Base-by-base conservation (phyloP, 2,329 filamentous ascomycete genomes). In the Colletotrichum melonis region DNA sequence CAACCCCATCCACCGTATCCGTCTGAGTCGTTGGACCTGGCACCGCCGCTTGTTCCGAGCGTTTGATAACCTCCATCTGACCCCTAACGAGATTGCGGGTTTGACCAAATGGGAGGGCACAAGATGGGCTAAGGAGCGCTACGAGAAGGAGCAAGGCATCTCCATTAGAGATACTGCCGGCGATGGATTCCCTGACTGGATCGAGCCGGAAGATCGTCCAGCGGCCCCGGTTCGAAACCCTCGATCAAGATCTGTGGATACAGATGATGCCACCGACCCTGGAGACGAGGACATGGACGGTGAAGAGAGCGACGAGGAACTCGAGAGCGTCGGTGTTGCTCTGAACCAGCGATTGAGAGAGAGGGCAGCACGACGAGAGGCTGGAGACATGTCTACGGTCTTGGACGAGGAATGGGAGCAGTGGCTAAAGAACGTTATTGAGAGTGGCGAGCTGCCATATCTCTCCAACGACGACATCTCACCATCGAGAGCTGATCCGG, bases 91-190 rank as follows among this genome's bases (percentile, higher is more conserved):
- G 80, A 94, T 96, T 76, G 87, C 90, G 67, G 86, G 87, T 62
- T 86, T 95, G 79, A 95, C 93, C 72, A 92, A 93, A 79, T 96
- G 93, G 93, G 93, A 95, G 84, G 93, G 93, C 70, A 95, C 93
- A 11, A 91, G 92, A 74, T 95, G 93, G 93, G 94, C 94, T 74
- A 92, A 95, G 79, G 92, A 95, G 79, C 90, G 93, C 67, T 96
- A 92, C 79, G 93, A 96, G 85, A 88, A 88, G 70, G 93, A 95
- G 79, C 92, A 95, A 78, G 91, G 91, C 42, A 88, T 93, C 72
- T 84, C 83, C 35, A 94, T 96, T 75, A 82, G 85, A 60, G 94
- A 96, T 79, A 95, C 93, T 6, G 92, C 93, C 1, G 89, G 89
- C 64, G 91, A 94, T 77, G 92, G 89, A 28, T 91, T 95, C 70